These are phyloP conservation scores for Aspergillus tubingensis DNA, from an alignment of 2,329 filamentous ascomycete genomes.

Conservation along the genomic window DNA sequence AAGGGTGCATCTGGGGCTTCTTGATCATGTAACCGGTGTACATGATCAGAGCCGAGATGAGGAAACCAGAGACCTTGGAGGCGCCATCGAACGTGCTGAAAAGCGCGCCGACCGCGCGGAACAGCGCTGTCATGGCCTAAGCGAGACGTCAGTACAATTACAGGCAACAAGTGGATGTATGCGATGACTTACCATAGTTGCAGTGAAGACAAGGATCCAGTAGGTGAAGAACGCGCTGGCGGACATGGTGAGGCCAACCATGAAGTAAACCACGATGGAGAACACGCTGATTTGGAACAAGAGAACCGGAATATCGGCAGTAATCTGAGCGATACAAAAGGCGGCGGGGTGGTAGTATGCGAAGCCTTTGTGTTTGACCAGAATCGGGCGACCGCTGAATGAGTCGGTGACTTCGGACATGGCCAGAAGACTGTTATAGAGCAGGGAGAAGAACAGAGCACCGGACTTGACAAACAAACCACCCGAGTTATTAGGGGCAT, in stretches of 20 bases:
- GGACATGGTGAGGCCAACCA: constrained; percentile 57
- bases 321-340: constrained; percentile 46
- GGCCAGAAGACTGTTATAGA: constrained; percentile 63
- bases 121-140: constrained; percentile 60
- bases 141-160: constrained; percentile 14
- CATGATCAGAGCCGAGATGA: constrained; percentile 41
- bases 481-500: constrained; percentile 57
- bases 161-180: neutral
- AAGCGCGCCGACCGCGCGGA: constrained; percentile 57
- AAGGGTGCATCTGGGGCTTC: constrained; percentile 54
- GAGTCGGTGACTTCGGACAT: constrained; percentile 68
- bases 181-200: constrained; percentile 50
- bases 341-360: constrained; percentile 59
- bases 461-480: constrained; percentile 67
- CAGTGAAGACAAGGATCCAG: constrained; percentile 56
- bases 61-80: constrained; percentile 53
- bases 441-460: constrained; percentile 64
- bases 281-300: constrained; percentile 63
- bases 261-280: constrained; percentile 63
- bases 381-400: constrained; percentile 60
- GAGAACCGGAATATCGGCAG: constrained; percentile 57
- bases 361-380: constrained; percentile 61
- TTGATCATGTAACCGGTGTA: constrained; percentile 49
- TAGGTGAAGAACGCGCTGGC: constrained; percentile 64
- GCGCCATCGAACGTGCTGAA: constrained; percentile 61